Base-by-base conservation (phyloP, 1,139 yeast genomes). In the Pichia sorboxylosa region DNA sequence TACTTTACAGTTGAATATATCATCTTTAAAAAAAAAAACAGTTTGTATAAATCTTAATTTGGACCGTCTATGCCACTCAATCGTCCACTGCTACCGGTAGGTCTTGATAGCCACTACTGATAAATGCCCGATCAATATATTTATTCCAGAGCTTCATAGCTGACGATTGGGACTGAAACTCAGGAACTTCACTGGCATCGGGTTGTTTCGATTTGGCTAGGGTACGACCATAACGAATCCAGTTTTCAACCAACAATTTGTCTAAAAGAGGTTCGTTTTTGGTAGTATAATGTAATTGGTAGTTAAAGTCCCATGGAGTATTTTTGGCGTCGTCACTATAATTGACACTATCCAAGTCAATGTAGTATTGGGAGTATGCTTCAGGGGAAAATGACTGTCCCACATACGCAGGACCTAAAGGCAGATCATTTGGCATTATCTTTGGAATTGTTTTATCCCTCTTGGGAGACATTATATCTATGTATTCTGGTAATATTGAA, bases 351-450 rank as follows among this genome's bases (percentile, higher is more conserved):
- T 64, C 59, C 42, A 82, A 61, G 51, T 83, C 83, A 10, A 76
- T 67, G 49, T 61, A 82, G 51, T 76, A 82, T 50, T 81, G 93
- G 1, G 73, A 73, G 51, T 77, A 83, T 39, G 72, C 61, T 31
- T 68, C 65, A 0, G 94, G 94, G 1, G 90, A 66, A 43, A 78
- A 80, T 13, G 73, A 52, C 55, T 82, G 93, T 2, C 74, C 70
- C 3, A 59, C 56, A 50, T 77, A 81, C 0, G 77, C 94, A 1
- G 94, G 94, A 0, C 94, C 94, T 24, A 75, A 52, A 3, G 69
- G 64, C 15, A 59, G 43, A 17, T 58, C 53, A 5, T 44, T 47
- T 4, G 90, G 90, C 67, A 65, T 76, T 33, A 65, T 62, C 8
- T 69, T 68, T 2, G 94, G 94, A 34, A 79, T 57, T 0, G 92